phyloP scores from a whole-genome alignment of 495 filamentous ascomycete genomes.

The Talaromyces adpressus region DNA sequence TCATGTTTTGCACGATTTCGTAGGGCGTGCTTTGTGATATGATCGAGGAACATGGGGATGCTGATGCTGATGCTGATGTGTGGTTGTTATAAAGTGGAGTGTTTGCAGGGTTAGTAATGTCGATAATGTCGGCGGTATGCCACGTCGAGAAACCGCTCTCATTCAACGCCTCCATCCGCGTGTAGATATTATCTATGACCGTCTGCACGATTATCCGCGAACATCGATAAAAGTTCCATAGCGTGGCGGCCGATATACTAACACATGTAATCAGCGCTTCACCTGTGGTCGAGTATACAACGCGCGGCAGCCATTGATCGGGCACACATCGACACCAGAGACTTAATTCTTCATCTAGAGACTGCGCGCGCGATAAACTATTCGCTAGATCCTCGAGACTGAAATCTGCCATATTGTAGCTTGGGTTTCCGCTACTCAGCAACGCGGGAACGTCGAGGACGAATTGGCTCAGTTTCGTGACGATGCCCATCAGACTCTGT shows the following conservation, averaged over 20 bases:
- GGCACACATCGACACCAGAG: slow-evolving; percentile 30
- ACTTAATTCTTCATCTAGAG: slow-evolving; percentile 25
- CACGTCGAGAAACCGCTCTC: neutral
- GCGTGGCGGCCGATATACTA: slow-evolving; percentile 18
- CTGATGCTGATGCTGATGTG: neutral
- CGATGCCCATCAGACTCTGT: slow-evolving; percentile 28
- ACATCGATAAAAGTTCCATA: slow-evolving; percentile 38
- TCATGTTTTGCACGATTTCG: slow-evolving; percentile 27
- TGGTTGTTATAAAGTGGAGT: neutral
- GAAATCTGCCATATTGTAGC: neutral
- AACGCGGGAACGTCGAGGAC: slow-evolving; percentile 14
- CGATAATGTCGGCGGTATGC: neutral
- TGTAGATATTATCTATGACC: slow-evolving; percentile 6
- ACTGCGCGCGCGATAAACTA: slow-evolving; percentile 20
- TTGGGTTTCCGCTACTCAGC: neutral
- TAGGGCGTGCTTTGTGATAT: slow-evolving; percentile 5
- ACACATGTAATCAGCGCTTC: slow-evolving; percentile 31
- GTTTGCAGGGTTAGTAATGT: neutral
- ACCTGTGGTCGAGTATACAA: slow-evolving; percentile 26
- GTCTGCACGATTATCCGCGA: slow-evolving; percentile 30
- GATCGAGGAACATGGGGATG: neutral
- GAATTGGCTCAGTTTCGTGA: slow-evolving; percentile 27
- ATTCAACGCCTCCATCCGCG: neutral
- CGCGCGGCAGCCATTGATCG: slow-evolving; percentile 30
- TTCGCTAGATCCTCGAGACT: slow-evolving; percentile 14